Percentiles rank a stretch among this genome's conserved stretches.
Conservation (phyloP, 306 rosid genomes). For the Ochetophila trinervis region DNA sequence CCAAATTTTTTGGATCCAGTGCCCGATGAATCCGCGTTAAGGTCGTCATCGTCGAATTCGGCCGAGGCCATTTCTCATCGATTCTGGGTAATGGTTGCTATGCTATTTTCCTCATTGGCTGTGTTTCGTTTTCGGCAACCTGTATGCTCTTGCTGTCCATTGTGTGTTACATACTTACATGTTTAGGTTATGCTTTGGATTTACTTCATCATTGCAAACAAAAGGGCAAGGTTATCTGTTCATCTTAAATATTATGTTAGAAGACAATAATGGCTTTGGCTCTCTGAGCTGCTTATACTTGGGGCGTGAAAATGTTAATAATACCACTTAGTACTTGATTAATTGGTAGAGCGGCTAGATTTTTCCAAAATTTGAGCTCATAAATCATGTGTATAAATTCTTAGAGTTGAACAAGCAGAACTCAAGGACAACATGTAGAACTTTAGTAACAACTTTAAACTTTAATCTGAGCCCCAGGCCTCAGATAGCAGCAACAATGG, state of each 20-base stretch:
- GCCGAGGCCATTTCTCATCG: constrained; percentile 75
- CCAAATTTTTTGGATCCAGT: constrained; percentile 81
- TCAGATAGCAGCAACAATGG: background rate
- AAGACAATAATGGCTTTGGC: background rate
- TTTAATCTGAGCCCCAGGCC: background rate
- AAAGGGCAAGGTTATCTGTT: background rate
- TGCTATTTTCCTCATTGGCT: background rate
- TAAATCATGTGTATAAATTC: no score
- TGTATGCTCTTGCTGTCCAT: background rate
- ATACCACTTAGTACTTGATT: no score
- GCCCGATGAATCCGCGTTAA: constrained; percentile 48
- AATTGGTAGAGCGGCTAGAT: no score
- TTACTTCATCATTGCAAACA: background rate
- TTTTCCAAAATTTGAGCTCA: no score
- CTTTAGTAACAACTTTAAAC: no score
- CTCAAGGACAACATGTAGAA: no score
- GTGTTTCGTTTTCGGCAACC: background rate
- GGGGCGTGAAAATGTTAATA: no score
- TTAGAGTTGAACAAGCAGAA: no score
- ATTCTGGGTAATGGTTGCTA: constrained; percentile 69
- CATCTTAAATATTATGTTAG: background rate
- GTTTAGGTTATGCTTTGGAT: background rate
- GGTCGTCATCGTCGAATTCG: constrained; percentile 40
- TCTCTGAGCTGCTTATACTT: background rate
- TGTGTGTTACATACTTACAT: background rate